Base-by-base conservation (phyloP, 176 grass and related monocot genomes). In the Zoysia pacifica region DNA sequence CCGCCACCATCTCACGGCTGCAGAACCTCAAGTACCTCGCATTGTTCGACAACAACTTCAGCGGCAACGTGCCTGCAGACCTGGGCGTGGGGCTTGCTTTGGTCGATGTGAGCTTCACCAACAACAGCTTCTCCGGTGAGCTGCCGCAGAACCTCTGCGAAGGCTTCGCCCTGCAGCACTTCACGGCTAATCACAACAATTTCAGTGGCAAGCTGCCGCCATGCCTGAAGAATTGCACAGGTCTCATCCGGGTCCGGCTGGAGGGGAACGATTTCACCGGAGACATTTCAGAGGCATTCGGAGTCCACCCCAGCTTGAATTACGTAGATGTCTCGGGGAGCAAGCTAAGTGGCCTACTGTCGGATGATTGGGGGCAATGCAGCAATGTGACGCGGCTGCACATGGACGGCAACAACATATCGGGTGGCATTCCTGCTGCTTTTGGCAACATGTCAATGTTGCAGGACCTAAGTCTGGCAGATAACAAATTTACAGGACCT, bases 121-220 rank as follows among this genome's bases (percentile, higher is more conserved):
- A 87, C 61, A 97, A 97, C 72, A 90, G 40, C 53, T 93, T 97
- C 83, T 86, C 90, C 1, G 90, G 93, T 4, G 65, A 93, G 74
- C 75, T 97, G 81, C 86, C 88, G 15, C 77, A 48, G 40, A 20
- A 28, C 9, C 14, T 93, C 48, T 97, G 93, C 43, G 16, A 73
- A 0, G 74, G 88, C 6, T 68, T 81, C 10, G 11, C 5, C 43
- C 68, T 97, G 48, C 42, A 82, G 46, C 51, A 77, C 53, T 83
- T 97, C 70, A 85, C 83, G 4, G 90, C 75, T 11, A 77, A 89
- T 65, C 40, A 62, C 65, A 91, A 93, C 83, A 91, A 81, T 44
- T 90, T 97, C 72, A 87, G 61, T 3, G 94, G 94, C 44, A 40
- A 5, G 14, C 90, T 94, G 40, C 94, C 94, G 2, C 42, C 80